Percentiles rank a stretch among this genome's conserved stretches.
These are phyloP conservation scores for Coelastrella sp. DNA, from an alignment of 139 green algal genomes.

Conservation along the genomic window DNA sequence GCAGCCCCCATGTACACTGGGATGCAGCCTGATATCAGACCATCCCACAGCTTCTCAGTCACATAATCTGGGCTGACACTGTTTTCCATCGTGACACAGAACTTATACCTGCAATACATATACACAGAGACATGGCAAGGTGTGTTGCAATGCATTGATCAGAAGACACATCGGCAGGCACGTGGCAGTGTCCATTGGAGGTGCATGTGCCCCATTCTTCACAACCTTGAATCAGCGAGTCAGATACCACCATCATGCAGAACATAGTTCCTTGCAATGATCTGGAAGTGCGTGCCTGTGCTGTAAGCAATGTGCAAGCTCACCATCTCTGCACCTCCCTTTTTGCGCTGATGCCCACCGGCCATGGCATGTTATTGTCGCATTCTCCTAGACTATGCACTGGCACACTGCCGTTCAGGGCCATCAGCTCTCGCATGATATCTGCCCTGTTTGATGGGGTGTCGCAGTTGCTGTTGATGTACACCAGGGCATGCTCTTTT, in stretches of 20 bases:
- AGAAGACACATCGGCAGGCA: no score
- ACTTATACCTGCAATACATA: constrained; percentile 49
- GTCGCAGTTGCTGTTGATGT: constrained; percentile 43
- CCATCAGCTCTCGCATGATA: constrained; percentile 14
- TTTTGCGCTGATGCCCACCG: neutral
- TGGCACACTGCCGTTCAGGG: constrained; percentile 9
- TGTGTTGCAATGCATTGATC: no score
- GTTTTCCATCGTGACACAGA: constrained; percentile 45
- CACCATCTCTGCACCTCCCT: neutral
- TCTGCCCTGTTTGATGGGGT: neutral
- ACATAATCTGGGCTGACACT: constrained; percentile 37
- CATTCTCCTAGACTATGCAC: constrained; percentile 27
- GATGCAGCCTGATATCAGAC: constrained; percentile 32
- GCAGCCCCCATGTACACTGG: constrained; percentile 39
- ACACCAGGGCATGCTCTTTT: constrained; percentile 28
- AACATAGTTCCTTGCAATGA: no score
- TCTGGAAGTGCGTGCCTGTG: no score
- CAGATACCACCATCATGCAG: no score
- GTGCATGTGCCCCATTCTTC: no score
- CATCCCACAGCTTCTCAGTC: constrained; percentile 48
- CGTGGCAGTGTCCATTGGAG: no score
- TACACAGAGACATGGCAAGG: no score
- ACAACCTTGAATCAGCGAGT: no score
- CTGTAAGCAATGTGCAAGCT: no score
- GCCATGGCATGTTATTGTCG: constrained; percentile 22